phyloP scores from a whole-genome alignment of 257 asterid genomes.

The Paulownia fortunei region DNA sequence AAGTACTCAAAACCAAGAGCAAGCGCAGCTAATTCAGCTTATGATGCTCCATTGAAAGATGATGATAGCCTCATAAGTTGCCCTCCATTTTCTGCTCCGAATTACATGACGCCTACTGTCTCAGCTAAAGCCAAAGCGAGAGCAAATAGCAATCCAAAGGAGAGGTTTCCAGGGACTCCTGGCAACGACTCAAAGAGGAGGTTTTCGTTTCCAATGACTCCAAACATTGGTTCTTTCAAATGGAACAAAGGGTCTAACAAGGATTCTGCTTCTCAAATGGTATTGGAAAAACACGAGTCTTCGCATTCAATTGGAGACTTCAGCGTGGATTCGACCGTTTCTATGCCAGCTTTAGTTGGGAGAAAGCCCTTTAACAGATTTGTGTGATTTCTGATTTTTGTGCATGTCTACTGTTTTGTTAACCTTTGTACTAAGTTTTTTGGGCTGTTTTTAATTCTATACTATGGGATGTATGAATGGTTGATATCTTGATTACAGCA shows the following conservation, averaged over 20 bases:
- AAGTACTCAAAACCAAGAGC: slow-evolving; percentile 56
- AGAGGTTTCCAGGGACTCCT: slow-evolving; percentile 71
- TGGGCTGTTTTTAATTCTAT: slow-evolving; percentile 30
- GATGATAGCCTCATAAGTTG: slow-evolving; percentile 91
- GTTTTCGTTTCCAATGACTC: slow-evolving; percentile 86
- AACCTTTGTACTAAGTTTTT: slow-evolving; percentile 25
- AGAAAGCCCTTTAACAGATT: slow-evolving; percentile 92
- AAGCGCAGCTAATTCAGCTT: slow-evolving; percentile 51
- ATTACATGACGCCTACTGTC: slow-evolving; percentile 83
- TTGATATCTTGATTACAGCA: slow-evolving; percentile 36
- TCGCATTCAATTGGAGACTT: slow-evolving; percentile 53
- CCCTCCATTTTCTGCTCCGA: slow-evolving; percentile 88
- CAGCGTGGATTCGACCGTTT: slow-evolving; percentile 72
- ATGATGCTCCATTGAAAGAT: slow-evolving; percentile 60
- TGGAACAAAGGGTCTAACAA: slow-evolving; percentile 76
- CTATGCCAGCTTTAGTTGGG: slow-evolving; percentile 78
- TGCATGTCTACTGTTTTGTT: slow-evolving; percentile 17
- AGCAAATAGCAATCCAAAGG: slow-evolving; percentile 81
- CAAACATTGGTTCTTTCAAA: slow-evolving; percentile 64
- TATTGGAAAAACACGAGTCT: slow-evolving; percentile 55
- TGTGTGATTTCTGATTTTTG: slow-evolving; percentile 62
- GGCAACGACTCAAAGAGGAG: slow-evolving; percentile 71
- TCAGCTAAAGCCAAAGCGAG: slow-evolving; percentile 86
- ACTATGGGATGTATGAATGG: slow-evolving; percentile 40
- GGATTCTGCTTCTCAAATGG: slow-evolving; percentile 56